phyloP scores from a whole-genome alignment of 2,329 filamentous ascomycete species.

The Trichothecium sympodiale region DNA sequence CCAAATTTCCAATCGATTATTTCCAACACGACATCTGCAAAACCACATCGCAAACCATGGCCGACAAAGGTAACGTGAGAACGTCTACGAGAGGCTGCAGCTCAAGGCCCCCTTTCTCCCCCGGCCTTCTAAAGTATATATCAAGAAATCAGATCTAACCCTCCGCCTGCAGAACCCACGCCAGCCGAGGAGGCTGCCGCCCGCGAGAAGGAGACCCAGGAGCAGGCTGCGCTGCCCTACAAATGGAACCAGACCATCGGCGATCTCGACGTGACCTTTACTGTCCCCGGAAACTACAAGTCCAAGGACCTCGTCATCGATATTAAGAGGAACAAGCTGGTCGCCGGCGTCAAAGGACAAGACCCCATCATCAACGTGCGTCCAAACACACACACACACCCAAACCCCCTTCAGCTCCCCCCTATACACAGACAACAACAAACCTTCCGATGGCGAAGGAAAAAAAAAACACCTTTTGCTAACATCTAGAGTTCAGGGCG shows the following conservation, averaged over 20 bases:
- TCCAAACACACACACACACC: conserved; percentile 4
- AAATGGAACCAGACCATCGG: conserved; percentile 92
- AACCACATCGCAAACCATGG: conserved; percentile 4
- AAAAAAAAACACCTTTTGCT: too few species aligned
- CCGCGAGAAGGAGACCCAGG: conserved; percentile 64
- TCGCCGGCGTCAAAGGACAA: conserved; percentile 80
- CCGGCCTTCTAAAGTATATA: too few species aligned
- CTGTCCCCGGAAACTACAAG: conserved; percentile 74
- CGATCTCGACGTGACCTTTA: conserved; percentile 71
- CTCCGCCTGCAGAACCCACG: conserved; percentile 35
- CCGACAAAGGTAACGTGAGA: conserved; percentile 10
- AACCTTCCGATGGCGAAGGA: conserved; percentile 6
- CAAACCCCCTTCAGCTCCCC: not conserved
- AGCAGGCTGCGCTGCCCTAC: conserved; percentile 89
- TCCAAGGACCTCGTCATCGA: conserved; percentile 73
- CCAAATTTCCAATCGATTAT: conserved; percentile 1
- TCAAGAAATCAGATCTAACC: conserved; percentile 4
- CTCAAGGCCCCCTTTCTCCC: not conserved
- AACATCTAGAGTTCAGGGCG: conserved; percentile 52
- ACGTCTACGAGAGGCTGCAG: not conserved
- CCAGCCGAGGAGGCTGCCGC: conserved; percentile 47
- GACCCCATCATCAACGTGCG: conserved; percentile 69
- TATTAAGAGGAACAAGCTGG: conserved; percentile 67
- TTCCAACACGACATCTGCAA: not conserved
- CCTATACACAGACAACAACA: conserved; percentile 1